Conservation (phyloP, 2,329 filamentous ascomycete genomes). For the Didymella pinodella region DNA sequence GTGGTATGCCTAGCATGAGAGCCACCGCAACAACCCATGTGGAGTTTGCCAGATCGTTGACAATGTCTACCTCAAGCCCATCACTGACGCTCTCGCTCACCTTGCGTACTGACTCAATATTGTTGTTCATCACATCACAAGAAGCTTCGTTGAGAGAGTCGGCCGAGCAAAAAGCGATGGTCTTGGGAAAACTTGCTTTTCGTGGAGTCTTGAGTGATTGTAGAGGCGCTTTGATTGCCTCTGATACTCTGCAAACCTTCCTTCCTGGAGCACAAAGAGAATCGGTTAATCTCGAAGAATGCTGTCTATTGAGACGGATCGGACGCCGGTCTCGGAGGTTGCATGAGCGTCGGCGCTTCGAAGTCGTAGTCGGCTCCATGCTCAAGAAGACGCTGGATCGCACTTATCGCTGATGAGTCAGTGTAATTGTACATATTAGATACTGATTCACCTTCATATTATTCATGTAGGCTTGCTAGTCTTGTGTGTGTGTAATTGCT, state of each 20-base stretch:
- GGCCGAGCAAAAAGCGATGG: not conserved
- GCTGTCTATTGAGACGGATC: not conserved
- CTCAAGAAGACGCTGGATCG: not conserved
- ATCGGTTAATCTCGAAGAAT: constrained; percentile 51
- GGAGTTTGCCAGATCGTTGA: not conserved
- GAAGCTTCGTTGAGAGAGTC: not conserved
- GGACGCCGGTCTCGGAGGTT: not conserved
- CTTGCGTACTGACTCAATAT: not conserved
- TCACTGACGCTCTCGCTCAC: not conserved
- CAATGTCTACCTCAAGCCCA: not conserved
- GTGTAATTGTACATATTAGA: not conserved
- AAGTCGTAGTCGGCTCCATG: not conserved
- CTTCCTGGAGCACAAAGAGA: constrained; percentile 70
- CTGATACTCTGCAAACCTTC: constrained; percentile 66
- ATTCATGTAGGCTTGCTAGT: not conserved
- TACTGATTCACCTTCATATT: not conserved
- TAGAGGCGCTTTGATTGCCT: constrained; percentile 58
- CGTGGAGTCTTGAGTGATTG: not conserved
- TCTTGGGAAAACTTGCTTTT: not conserved
- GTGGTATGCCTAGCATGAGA: not conserved
- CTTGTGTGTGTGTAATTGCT: not conserved
- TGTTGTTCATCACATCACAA: not conserved
- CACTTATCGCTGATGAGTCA: not conserved
- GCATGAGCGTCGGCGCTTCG: not conserved
- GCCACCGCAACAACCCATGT: not conserved